Evolutionary conservation across 371 early-diverging fungal species (phyloP).

Genomic region (Circinella umbellata): DNA sequence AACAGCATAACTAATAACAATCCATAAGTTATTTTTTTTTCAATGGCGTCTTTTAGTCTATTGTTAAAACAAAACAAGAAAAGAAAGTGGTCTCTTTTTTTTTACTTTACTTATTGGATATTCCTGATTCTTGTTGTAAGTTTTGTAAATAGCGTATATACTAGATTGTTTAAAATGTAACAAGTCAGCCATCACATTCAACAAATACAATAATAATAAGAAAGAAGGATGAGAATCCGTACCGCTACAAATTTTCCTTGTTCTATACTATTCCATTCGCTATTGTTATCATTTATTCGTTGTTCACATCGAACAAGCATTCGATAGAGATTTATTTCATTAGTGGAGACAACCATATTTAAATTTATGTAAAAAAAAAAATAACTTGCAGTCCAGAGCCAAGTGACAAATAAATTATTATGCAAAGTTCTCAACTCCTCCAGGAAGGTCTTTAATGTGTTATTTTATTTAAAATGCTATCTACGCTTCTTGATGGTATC

Average conservation of each 20-base stretch:
- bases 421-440: no score
- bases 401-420: no score
- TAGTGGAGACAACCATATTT: conserved; percentile 21
- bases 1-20: not conserved
- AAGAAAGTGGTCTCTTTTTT: no score
- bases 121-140: conserved; percentile 3
- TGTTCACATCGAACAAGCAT: conserved; percentile 40
- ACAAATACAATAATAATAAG: no score
- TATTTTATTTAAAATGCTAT: no score
- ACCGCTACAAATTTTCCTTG: conserved; percentile 44
- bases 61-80: no score
- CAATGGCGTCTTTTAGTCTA: no score
- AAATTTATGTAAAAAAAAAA: no score
- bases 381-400: no score
- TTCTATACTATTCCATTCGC: conserved; percentile 34
- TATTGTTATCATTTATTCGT: not conserved
- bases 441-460: no score
- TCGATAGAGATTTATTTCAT: conserved; percentile 40
- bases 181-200: not conserved
- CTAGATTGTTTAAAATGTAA: not conserved
- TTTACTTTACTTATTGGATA: not conserved
- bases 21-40: not conserved
- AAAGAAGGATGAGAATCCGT: not conserved
- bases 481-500: no score
- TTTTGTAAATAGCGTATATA: conserved; percentile 1